Evolutionary conservation across 148 eudicot species (phyloP), one percentile per base, ranked within the genome.

Genomic region (Nepenthes mirabilis): DNA sequence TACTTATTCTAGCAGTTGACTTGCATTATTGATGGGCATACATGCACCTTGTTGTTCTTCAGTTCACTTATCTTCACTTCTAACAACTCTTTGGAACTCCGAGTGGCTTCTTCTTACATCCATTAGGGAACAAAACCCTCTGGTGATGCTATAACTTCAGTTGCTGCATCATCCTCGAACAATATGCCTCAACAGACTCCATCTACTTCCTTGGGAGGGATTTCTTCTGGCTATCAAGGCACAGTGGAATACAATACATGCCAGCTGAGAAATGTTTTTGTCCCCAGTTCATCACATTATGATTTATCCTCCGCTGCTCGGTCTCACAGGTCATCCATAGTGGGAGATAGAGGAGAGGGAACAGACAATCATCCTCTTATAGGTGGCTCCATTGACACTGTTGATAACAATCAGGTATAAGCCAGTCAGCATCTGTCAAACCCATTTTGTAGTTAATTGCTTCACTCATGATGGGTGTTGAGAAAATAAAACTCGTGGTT

Each of bases 401-500:
- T 81, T 70, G 79, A 70, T 61, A 75, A 77, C 75, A 80, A 76
- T 65, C 89, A 82, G 96, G 98, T 86, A 57, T 43, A 55, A 56
- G 52, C 8, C 56, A 45, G 33, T 52, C 67, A 61, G 14, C 12
- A 9, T 51, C 36, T 10, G 43, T 52, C 35, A 14, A 9, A 32
- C 36, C 32, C 36, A 9, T 47, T 10, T 36, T 36, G 60, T 23
- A 0, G 6, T 33, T 55, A 5, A 33, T 47, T 57, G 23, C 53
- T 37, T 61, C 6, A 8, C 8, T 40, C 45, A 4, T 40, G 45
- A 40, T 40, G 45, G 4, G 45, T 40, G 8, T 3, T 40, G 4
- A 8, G 45, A 40, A 8, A 40, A 23, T 23, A 23, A 4, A 40
- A 8, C 1, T 3, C 1, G 8, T 40, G 45, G 45, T 40, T 40